Evolutionary conservation across 805 yeast species (phyloP), one percentile per base, ranked within the genome.

Genomic region (Ogataea siamensis): DNA sequence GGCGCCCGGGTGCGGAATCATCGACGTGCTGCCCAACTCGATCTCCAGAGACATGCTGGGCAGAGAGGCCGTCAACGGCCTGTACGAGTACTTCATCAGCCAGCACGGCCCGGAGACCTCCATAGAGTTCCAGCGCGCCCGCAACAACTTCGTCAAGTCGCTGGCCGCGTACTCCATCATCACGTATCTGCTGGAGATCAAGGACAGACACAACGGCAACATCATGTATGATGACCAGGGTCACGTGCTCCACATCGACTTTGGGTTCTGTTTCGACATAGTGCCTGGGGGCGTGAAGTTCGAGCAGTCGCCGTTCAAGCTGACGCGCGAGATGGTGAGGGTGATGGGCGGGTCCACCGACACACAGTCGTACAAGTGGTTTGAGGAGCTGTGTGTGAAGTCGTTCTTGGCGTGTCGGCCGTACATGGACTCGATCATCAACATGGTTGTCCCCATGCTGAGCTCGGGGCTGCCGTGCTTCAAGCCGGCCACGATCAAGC

Each of bases 231-330:
- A 93, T 58, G 87, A 82, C 43, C 83, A 86, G 54, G 99, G 99
- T 5, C 96, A 93, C 58, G 78, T 94, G 45, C 67, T 94, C 46
- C 99, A 93, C 63, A 87, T 94, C 62, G 99, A 93, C 66, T 93
- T 93, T 67, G 99, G 99, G 3, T 93, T 93, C 73, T 89, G 96
- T 54, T 94, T 93, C 60, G 99, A 93, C 66, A 93, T 93, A 61
- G 97, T 87, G 22, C 99, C 99, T 7, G 99, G 99, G 49, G 99
- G 99, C 23, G 97, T 93, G 33, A 87, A 82, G 55, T 94, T 93
- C 58, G 99, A 93, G 55, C 95, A 87, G n/a, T 96, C 95, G 1
- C 98, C 99, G 9, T 93, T 93, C 71, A 93, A 93, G 59, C 74
- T 93, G 48, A 93, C 99, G 3, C 85, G 83, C 52, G 99, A 93